Evolutionary conservation across 805 yeast genomes (phyloP), one percentile per base, ranked within the genome.

Genomic region (Hanseniaspora meyeri): DNA sequence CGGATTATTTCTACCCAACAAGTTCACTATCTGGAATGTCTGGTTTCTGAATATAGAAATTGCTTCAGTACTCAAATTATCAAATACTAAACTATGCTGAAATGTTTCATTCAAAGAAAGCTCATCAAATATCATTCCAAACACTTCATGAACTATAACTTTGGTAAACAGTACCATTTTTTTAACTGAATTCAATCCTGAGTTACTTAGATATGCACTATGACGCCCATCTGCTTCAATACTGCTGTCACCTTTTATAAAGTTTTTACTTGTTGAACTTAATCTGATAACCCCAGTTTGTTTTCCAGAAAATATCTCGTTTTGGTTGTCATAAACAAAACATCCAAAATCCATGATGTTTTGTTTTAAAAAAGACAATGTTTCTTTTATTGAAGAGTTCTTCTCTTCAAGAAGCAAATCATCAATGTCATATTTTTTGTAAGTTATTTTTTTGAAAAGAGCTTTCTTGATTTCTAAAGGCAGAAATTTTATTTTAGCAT

Each of bases 211-310:
- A 20, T 42, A 39, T 3, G 46, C 34, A n/a, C 17, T 34, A 11
- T 46, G 51, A 10, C 40, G 34, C 3, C 14, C 19, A 12, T 29
- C 38, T 9, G 27, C 24, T 8, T 39, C 40, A 7, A 8, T 12
- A n/a, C 11, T n/a, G 27, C 43, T 40, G 2, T 53, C 51, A 3
- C 40, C 47, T n/a, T 24, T 53, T 1, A 46, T 39, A 46, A 39
- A 53, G 39, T 53, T 53, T 20, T 46, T 53, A 11, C 57, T 46
- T 8, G 57, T 53, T n/a, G 57, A 46, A 68, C 93, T 90, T 14
- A 90, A 82, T 59, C 97, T 72, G 64, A 93, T 85, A 4, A 89
- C 84, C 39, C 99, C 99, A 49, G 85, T 80, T 67, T 93, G 99
- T 64, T 88, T 84, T 7, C 86, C 82, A 16, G 83, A 75, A 52